phyloP scores from a whole-genome alignment of 495 filamentous ascomycete genomes.

The Penicillium verhagenii region DNA sequence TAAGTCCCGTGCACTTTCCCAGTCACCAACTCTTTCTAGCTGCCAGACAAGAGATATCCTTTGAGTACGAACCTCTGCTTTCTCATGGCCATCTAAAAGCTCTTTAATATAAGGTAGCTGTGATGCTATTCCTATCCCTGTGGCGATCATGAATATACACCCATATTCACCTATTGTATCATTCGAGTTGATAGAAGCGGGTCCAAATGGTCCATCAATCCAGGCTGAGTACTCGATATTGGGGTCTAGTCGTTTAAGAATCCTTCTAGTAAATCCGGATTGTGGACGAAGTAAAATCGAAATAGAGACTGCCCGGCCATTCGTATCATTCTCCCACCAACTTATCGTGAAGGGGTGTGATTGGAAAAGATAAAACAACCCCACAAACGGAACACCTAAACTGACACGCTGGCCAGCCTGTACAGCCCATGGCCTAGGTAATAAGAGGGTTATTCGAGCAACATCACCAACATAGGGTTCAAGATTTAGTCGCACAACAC shows the following conservation, averaged over 20 bases:
- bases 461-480: slow-evolving; percentile 4
- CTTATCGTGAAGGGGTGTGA: slow-evolving; percentile 32
- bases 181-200: slow-evolving; percentile 10
- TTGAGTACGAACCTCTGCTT: slow-evolving; percentile 25
- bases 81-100: slow-evolving; percentile 29
- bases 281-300: slow-evolving; percentile 28
- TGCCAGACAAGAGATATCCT: slow-evolving; percentile 33
- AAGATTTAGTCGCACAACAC: slow-evolving; percentile 5
- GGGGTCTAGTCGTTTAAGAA: slow-evolving; percentile 10
- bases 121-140: slow-evolving; percentile 36
- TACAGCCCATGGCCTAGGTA: slow-evolving; percentile 27
- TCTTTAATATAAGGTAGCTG: slow-evolving; percentile 39
- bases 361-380: slow-evolving; percentile 27
- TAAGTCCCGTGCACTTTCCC: slow-evolving; percentile 19
- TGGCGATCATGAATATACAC: slow-evolving; percentile 33
- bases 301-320: slow-evolving; percentile 18
- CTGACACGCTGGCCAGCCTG: slow-evolving; percentile 29
- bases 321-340: slow-evolving; percentile 31
- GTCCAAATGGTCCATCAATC: slow-evolving; percentile 39
- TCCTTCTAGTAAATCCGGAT: slow-evolving; percentile 29
- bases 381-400: slow-evolving; percentile 22
- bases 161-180: slow-evolving; percentile 29
- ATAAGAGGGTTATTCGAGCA: slow-evolving; percentile 12
- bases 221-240: slow-evolving; percentile 20
- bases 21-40: slow-evolving; percentile 23